A percentile compares a stretch with the other conserved stretches of the same genome.
Evolutionary conservation across 2,329 filamentous ascomycete genomes (phyloP).

Genomic region (Alternaria atra): DNA sequence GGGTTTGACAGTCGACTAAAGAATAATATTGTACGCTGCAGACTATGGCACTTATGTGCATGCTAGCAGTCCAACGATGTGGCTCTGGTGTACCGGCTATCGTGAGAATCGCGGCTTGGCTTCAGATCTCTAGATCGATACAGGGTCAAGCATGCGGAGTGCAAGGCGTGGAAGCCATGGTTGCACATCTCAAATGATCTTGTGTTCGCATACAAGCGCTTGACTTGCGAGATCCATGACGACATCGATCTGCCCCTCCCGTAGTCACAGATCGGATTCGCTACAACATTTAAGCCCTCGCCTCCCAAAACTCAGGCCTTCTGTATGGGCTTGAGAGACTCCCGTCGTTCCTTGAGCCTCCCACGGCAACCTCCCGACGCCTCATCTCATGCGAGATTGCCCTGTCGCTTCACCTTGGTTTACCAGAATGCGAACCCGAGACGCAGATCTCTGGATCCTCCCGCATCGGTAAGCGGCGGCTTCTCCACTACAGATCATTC

Average conservation of each 20-base stretch:
- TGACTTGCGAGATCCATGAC: constrained; percentile 9
- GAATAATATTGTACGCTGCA: neutral
- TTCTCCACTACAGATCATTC: constrained; percentile 9
- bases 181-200: constrained; percentile 6
- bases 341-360: neutral
- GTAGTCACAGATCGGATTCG: neutral
- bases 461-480: constrained; percentile 12
- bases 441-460: constrained; percentile 14
- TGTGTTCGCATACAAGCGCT: constrained; percentile 7
- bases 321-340: neutral
- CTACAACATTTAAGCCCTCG: neutral
- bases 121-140: neutral
- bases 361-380: neutral
- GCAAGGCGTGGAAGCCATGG: constrained; percentile 6
- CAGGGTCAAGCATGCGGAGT: constrained; percentile 13
- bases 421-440: constrained; percentile 7
- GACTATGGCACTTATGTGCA: neutral
- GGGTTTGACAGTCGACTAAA: neutral
- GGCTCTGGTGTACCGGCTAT: constrained; percentile 8
- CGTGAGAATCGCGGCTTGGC: constrained; percentile 9
- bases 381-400: neutral
- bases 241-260: constrained; percentile 6
- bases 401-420: constrained; percentile 5
- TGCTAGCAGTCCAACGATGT: constrained; percentile 3
- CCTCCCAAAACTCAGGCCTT: neutral